A percentile compares a stretch with the other conserved stretches of the same genome.
phyloP scores from a whole-genome alignment of 75 land plant genomes.

The Picea sitchensis region DNA sequence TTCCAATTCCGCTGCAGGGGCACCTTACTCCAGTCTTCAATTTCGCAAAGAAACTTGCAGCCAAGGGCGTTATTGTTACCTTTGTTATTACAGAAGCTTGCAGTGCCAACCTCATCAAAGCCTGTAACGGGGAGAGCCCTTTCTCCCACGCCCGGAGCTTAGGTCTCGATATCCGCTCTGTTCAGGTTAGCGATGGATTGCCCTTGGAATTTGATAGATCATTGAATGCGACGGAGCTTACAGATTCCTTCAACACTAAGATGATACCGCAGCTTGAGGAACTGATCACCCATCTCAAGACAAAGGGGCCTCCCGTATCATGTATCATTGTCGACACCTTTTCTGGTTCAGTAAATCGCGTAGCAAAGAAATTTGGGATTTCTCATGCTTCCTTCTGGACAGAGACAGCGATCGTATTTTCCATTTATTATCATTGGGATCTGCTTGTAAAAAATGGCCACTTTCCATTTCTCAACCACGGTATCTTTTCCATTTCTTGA shows the following conservation, averaged over 20 bases:
- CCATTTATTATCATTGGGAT: conserved; percentile 31
- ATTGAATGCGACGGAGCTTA: conserved; percentile 29
- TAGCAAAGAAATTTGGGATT: conserved; percentile 30
- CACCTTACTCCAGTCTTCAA: conserved; percentile 36
- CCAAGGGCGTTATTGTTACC: no score
- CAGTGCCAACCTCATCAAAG: no score
- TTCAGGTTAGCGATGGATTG: conserved; percentile 33
- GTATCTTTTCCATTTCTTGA: not conserved
- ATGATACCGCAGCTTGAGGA: conserved; percentile 34
- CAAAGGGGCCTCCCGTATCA: conserved; percentile 3
- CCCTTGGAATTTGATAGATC: conserved; percentile 35
- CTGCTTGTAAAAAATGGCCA: conserved; percentile 30
- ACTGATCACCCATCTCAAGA: conserved; percentile 11
- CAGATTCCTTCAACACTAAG: conserved; percentile 16
- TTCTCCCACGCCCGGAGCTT: not conserved
- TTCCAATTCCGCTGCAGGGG: conserved; percentile 28
- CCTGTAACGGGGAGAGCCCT: no score
- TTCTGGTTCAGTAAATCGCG: conserved; percentile 21
- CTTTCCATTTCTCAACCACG: not conserved
- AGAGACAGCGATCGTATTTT: conserved; percentile 31
- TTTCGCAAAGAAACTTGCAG: no score
- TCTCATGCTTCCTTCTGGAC: conserved; percentile 37
- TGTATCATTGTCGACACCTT: conserved; percentile 37
- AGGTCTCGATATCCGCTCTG: conserved; percentile 38
- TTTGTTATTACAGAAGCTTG: no score